Percentiles rank a stretch among this genome's conserved stretches.
phyloP scores from a whole-genome alignment of 2,329 filamentous ascomycete species.

The Aspergillus amoenus region DNA sequence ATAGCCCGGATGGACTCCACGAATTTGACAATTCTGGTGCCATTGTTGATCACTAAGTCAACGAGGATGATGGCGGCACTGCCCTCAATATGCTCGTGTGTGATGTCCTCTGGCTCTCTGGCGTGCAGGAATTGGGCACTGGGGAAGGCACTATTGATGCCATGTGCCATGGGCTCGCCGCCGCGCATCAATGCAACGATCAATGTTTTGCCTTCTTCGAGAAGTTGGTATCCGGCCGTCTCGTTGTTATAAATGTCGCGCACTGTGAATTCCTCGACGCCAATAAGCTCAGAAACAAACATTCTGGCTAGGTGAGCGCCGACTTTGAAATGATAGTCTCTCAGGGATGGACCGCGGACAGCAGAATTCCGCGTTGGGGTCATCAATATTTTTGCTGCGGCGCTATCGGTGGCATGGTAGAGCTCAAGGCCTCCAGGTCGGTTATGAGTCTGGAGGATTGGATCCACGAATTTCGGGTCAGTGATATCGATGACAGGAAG shows the following conservation, averaged over 20 bases:
- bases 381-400: constrained; percentile 52
- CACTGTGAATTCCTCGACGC: constrained; percentile 51
- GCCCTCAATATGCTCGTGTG: constrained; percentile 40
- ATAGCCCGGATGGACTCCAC: constrained; percentile 48
- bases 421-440: constrained; percentile 22
- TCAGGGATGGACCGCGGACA: constrained; percentile 47
- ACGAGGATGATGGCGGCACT: constrained; percentile 52
- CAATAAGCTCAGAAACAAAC: constrained; percentile 47
- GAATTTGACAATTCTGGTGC: constrained; percentile 52
- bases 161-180: constrained; percentile 62
- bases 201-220: constrained; percentile 48
- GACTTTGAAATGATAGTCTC: constrained; percentile 49
- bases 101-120: constrained; percentile 41
- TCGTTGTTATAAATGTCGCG: constrained; percentile 52
- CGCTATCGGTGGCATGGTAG: constrained; percentile 48
- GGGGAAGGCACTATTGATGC: constrained; percentile 56
- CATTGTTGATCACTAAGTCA: constrained; percentile 62
- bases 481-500: constrained; percentile 45
- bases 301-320: constrained; percentile 57
- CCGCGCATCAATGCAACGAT: constrained; percentile 65
- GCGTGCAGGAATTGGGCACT: constrained; percentile 54
- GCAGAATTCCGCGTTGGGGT: constrained; percentile 54
- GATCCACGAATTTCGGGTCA: constrained; percentile 27
- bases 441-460: constrained; percentile 17
- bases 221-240: constrained; percentile 49